These are phyloP conservation scores for Aspergillus sp. DNA, from an alignment of 2,329 filamentous ascomycete genomes.

Conservation along the genomic window DNA sequence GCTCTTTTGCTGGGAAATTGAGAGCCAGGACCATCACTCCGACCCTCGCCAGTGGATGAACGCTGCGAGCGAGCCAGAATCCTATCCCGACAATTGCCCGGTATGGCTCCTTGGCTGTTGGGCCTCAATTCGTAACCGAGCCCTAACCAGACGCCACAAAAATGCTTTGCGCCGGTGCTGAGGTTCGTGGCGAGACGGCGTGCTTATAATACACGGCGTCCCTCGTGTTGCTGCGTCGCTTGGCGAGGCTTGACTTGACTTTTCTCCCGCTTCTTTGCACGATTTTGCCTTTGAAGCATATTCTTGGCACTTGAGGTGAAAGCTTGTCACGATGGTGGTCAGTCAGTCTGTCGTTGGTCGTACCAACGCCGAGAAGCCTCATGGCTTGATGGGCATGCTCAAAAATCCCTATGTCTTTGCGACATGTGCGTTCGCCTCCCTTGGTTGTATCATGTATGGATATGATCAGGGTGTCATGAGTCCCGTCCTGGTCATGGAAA, in stretches of 20 bases:
- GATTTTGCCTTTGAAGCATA: background rate
- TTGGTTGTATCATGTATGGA: constrained; percentile 37
- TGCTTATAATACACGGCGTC: background rate
- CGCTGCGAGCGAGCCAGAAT: background rate
- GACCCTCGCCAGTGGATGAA: background rate
- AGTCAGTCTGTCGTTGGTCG: constrained; percentile 44
- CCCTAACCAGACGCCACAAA: background rate
- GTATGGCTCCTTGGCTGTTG: background rate
- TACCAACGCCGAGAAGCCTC: constrained; percentile 39
- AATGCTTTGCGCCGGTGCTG: background rate
- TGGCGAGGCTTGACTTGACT: background rate
- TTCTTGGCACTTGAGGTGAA: background rate
- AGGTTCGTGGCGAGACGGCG: background rate
- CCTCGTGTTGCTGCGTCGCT: background rate
- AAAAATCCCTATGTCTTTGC: constrained; percentile 45
- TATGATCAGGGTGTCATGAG: constrained; percentile 42
- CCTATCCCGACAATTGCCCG: background rate
- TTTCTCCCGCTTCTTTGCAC: background rate
- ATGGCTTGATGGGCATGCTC: constrained; percentile 43
- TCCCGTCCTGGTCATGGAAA: constrained; percentile 40
- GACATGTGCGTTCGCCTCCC: constrained; percentile 39
- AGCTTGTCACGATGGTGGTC: constrained; percentile 22
- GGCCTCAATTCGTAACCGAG: background rate
- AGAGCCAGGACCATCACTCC: background rate
- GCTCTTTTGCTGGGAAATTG: background rate